Conservation (phyloP, 164 flowering plant species). For the Cinnamomum chago region DNA sequence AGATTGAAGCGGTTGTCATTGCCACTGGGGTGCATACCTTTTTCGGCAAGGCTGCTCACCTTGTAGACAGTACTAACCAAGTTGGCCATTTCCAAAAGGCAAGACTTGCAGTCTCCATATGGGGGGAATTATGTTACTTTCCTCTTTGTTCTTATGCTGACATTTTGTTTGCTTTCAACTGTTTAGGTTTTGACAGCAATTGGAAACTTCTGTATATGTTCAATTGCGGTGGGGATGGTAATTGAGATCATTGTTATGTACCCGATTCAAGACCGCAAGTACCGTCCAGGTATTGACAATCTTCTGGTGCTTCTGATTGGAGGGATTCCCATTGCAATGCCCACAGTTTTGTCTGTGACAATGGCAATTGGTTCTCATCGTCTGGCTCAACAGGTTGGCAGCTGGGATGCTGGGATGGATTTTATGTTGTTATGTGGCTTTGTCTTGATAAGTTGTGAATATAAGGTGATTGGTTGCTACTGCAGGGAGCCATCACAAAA, state of each 20-base stretch:
- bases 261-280: conserved; percentile 55
- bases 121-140: background rate
- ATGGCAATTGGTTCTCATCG: conserved; percentile 83
- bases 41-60: conserved; percentile 47
- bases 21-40: conserved; percentile 48
- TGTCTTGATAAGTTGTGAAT: background rate
- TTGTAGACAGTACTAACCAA: conserved; percentile 38
- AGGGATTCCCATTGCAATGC: conserved; percentile 82
- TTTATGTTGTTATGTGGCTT: background rate
- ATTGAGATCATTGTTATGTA: conserved; percentile 70
- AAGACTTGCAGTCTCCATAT: conserved; percentile 1
- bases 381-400: conserved; percentile 54
- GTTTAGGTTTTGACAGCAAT: conserved; percentile 72
- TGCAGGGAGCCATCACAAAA: conserved; percentile 90
- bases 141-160: background rate
- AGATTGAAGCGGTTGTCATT: conserved; percentile 40
- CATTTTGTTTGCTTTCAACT: background rate
- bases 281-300: conserved; percentile 69
- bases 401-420: background rate
- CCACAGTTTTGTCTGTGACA: conserved; percentile 68
- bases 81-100: conserved; percentile 43
- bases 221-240: conserved; percentile 71
- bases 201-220: conserved; percentile 74
- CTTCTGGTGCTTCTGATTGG: conserved; percentile 65
- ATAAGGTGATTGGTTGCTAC: conserved; percentile 5